Base-by-base conservation (phyloP, 2,329 filamentous ascomycete species). In the Clarireedia monteithiana region DNA sequence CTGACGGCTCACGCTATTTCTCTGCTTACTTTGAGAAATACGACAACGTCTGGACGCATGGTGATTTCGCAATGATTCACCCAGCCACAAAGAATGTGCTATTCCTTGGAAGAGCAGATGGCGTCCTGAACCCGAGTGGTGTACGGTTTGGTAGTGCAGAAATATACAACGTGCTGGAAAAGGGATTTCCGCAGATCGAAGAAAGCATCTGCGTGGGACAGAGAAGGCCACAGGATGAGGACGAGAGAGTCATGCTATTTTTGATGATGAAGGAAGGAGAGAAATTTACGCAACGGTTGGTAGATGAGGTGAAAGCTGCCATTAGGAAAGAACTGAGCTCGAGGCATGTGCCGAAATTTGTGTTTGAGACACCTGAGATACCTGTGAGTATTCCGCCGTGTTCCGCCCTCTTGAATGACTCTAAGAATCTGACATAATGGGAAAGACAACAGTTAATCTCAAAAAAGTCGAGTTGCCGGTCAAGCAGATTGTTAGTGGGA, bases 381-480 rank as follows among this genome's bases (percentile, higher is more conserved):
- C 89, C 89, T 59, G 86, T 89, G 70, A 73, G 84, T 77, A 15
- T 38, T 45, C 30, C 30, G 30, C 12, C 9, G 9, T 34, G 30
- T 34, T 12, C 30, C 9, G 6, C 30, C 9, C 30, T 34, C 30
- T 12, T 34, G 30, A 34, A 27, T 27, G 14, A 48, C 44, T 23
- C 24, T 23, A 46, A 46, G 17, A 46, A 26, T 46, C 17, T 23
- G 7, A 10, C 3, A 44, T 42, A 9, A 46, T 6, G 6, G 17
- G 6, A 42, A n/a, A 90, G 83, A 88, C 84, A 0, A 94, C 89
- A 0, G 83, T 94, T 60, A 94, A 92, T 67, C 71, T 89, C 50
- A 94, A 94, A 69, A 94, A 94, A 70, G 89, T 94, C 4, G 89
- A 94, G 69, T 65, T 94, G 52, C 88, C 88, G 0, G 86, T 94